Base-by-base conservation (phyloP, 2,329 filamentous ascomycete species). In the Eutypella sp. region DNA sequence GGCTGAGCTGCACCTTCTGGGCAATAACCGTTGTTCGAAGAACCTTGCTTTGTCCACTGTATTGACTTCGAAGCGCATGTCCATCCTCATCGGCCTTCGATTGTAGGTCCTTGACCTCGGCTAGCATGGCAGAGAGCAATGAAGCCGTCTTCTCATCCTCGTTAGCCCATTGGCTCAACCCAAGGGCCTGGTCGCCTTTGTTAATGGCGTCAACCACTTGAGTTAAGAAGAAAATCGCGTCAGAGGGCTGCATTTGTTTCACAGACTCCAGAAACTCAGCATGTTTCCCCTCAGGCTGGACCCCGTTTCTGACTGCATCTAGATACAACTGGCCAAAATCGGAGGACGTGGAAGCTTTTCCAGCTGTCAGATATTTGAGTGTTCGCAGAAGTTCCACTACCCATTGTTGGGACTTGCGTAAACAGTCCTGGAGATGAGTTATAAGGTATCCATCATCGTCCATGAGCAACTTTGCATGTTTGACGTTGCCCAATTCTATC, bases 1-100 rank as follows among this genome's bases (percentile, higher is more conserved):
- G 85, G 66, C 85, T 89, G 34, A 93, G 73, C 58, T 90, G 84
- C 16, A 93, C 87, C 60, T 87, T 87, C 59, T 92, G 87, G 15
- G 87, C 87, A 42, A 92, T 81, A 25, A 92, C 81, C 0, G 88
- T 92, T 1, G 87, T 89, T 38, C 89, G 77, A 34, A 89, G 67
- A 37, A 85, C 81, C 52, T 81, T 83, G 66, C 78, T 79, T 52
- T 85, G 83, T 10, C 85, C 76, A 55, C 84, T 84, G 63, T 93
- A 87, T 61, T 84, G 85, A 67, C 84, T 95, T 50, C 84, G 82
- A 24, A 95, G 73, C 4, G 73, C 66, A 31, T 69, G 71, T 9
- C 72, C 68, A 4, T 69, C 60, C 38, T 69, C 64, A 39, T 72
- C 62, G 15, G 78, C 71, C 37, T 65, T 66, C 27, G 66, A 57